Conservation (phyloP, 106 monocot species). For the Phalaenopsis equestris region DNA sequence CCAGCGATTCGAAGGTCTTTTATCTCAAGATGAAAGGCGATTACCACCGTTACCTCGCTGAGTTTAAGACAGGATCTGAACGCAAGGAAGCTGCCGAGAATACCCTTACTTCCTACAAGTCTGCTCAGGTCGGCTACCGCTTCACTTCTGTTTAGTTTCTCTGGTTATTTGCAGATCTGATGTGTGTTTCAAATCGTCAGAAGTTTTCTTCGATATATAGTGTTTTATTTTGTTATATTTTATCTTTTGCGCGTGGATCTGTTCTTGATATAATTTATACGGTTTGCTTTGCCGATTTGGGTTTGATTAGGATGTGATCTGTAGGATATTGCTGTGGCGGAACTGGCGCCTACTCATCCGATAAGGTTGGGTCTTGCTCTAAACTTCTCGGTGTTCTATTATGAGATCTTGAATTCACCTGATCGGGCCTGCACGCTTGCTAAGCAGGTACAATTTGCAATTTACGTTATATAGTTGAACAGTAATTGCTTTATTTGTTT, state of each 20-base stretch:
- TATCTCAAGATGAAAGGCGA: conserved; percentile 34
- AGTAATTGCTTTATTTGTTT: neutral
- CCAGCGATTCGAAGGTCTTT: conserved; percentile 24
- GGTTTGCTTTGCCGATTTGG: neutral
- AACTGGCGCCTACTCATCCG: conserved; percentile 22
- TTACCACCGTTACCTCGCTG: conserved; percentile 21
- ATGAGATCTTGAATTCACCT: conserved; percentile 22
- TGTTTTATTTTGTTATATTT: neutral
- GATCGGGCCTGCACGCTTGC: conserved; percentile 24
- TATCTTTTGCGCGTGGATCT: neutral
- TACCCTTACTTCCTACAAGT: conserved; percentile 18
- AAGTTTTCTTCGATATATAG: neutral
- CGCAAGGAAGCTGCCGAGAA: conserved; percentile 24
- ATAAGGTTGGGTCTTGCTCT: conserved; percentile 19
- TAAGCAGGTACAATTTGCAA: conserved; percentile 14
- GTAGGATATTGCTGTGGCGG: conserved; percentile 22
- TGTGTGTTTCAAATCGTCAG: neutral
- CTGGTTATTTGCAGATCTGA: neutral
- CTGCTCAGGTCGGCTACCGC: conserved; percentile 15
- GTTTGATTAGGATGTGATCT: neutral
- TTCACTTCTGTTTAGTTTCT: neutral
- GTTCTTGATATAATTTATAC: neutral
- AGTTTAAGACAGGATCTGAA: conserved; percentile 25
- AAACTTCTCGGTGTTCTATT: conserved; percentile 29
- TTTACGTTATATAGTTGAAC: neutral